Conservation (phyloP, 768 basidiomycete genomes). For the Russula foetens region DNA sequence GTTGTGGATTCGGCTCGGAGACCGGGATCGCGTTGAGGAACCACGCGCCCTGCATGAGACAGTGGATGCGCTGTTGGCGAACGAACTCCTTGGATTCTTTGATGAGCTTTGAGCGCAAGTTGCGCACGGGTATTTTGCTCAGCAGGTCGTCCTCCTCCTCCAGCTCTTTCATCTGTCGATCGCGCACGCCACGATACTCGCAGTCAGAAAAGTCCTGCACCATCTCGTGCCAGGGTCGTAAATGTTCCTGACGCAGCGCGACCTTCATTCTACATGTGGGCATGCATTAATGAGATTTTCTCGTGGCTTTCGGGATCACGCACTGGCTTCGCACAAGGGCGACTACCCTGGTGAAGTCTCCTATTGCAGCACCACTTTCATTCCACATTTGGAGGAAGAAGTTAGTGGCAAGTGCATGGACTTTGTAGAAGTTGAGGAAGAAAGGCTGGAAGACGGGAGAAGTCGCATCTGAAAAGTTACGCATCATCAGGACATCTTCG, state of each 20-base stretch:
- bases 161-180: constrained; percentile 84
- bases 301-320: constrained; percentile 26
- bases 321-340: constrained; percentile 81
- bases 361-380: constrained; percentile 70
- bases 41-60: constrained; percentile 86
- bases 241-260: constrained; percentile 65
- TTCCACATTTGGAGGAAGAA: constrained; percentile 94
- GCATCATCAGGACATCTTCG: constrained; percentile 1
- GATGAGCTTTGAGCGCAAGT: constrained; percentile 76
- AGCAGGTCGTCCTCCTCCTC: constrained; percentile 84
- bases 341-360: constrained; percentile 72
- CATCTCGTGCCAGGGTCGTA: constrained; percentile 75
- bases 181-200: constrained; percentile 80
- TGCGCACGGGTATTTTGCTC: constrained; percentile 78
- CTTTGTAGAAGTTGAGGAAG: constrained; percentile 75
- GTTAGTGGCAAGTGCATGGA: constrained; percentile 71
- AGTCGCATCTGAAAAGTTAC: constrained; percentile 49
- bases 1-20: constrained; percentile 35
- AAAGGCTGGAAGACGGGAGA: constrained; percentile 80
- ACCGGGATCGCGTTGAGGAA: constrained; percentile 71
- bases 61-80: constrained; percentile 80
- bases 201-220: constrained; percentile 73
- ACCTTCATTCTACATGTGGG: constrained; percentile 52
- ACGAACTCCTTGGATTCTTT: constrained; percentile 90
- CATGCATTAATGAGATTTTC: neutral